Evolutionary conservation across 2,329 filamentous ascomycete genomes (phyloP).

Genomic region (Alternaria sp.): DNA sequence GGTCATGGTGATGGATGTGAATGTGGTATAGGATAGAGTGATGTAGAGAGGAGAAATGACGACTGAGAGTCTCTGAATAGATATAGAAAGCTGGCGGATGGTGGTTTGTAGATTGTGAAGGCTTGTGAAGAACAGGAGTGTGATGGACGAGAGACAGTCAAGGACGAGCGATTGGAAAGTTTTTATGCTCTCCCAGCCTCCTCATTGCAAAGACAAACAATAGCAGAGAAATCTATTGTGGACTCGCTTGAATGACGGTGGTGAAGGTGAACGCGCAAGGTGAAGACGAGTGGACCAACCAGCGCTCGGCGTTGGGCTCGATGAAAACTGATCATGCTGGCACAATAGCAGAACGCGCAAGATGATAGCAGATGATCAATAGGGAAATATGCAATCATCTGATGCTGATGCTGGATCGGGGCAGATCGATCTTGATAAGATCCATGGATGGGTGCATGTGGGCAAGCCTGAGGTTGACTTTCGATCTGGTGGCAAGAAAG

Average conservation of each 20-base stretch:
- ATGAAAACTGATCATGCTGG: neutral
- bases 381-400: neutral
- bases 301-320: neutral
- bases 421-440: neutral
- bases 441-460: neutral
- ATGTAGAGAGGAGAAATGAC: neutral
- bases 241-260: slow-evolving; percentile 8
- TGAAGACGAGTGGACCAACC: slow-evolving; percentile 2
- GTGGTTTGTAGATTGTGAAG: neutral
- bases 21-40: neutral
- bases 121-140: neutral
- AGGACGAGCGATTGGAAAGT: neutral
- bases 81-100: neutral
- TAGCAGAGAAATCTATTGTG: slow-evolving; percentile 10
- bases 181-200: neutral
- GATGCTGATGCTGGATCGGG: neutral
- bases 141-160: neutral
- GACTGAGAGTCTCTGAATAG: neutral
- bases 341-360: neutral
- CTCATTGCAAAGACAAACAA: slow-evolving; percentile 5
- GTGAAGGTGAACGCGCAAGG: slow-evolving; percentile 22
- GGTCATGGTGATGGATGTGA: slow-evolving; percentile 5
- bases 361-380: neutral
- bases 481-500: neutral
- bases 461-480: neutral